These are phyloP conservation scores for Exophiala phaeomuriformis DNA, from an alignment of 2,329 filamentous ascomycete genomes.

Conservation along the genomic window DNA sequence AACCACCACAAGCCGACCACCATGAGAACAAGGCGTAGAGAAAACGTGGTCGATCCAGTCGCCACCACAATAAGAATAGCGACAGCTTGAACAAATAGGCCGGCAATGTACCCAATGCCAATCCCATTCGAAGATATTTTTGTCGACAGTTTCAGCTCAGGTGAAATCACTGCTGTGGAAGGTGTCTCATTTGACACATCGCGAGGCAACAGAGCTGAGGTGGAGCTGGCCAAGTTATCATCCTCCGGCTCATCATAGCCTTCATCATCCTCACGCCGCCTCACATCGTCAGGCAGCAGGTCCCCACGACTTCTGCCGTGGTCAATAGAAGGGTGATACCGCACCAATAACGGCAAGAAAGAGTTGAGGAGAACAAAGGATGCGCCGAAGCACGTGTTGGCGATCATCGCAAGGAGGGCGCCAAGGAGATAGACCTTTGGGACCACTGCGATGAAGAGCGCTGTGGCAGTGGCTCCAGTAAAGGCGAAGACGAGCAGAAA, in stretches of 20 bases:
- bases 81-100: slow-evolving; percentile 73
- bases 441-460: slow-evolving; percentile 75
- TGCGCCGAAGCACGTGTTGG: slow-evolving; percentile 89
- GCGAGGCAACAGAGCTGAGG: slow-evolving; percentile 27
- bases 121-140: slow-evolving; percentile 88
- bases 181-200: slow-evolving; percentile 27
- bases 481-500: slow-evolving; percentile 80
- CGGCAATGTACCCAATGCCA: slow-evolving; percentile 85
- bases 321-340: slow-evolving; percentile 61
- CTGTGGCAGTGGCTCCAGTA: slow-evolving; percentile 71
- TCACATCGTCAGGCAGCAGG: slow-evolving; percentile 5
- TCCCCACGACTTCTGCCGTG: neutral
- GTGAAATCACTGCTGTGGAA: slow-evolving; percentile 42
- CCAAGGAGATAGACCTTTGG: slow-evolving; percentile 72
- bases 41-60: slow-evolving; percentile 71
- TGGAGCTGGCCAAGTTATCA: slow-evolving; percentile 13
- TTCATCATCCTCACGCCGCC: slow-evolving; percentile 3
- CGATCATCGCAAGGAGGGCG: slow-evolving; percentile 75
- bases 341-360: slow-evolving; percentile 82
- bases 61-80: slow-evolving; percentile 69
- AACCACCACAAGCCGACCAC: slow-evolving; percentile 90
- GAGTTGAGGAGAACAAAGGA: slow-evolving; percentile 95
- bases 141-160: slow-evolving; percentile 73
- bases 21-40: slow-evolving; percentile 78
- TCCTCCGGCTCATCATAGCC: slow-evolving; percentile 14